Percentiles rank a stretch among this genome's conserved stretches.
phyloP scores from a whole-genome alignment of 768 basidiomycete species.

The Gymnopilus dilepis region DNA sequence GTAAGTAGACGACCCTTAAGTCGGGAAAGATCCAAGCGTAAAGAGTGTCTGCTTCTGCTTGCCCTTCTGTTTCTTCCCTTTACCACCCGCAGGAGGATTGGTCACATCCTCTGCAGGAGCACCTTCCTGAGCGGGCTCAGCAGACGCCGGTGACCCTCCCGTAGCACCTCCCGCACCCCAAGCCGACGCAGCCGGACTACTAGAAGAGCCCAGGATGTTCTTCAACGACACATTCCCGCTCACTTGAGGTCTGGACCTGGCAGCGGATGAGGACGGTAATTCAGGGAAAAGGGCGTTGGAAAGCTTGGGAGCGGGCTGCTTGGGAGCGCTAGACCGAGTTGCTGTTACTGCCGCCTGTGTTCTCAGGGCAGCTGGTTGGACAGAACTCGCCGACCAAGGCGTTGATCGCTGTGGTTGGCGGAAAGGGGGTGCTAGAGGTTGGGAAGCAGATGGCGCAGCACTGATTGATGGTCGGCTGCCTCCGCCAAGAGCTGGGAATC shows the following conservation, averaged over 20 bases:
- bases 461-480: constrained; percentile 17
- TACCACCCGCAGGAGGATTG: constrained; percentile 27
- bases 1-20: constrained; percentile 23
- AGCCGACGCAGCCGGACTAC: constrained; percentile 39
- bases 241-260: constrained; percentile 52
- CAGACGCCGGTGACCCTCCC: neutral
- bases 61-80: constrained; percentile 78
- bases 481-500: constrained; percentile 41
- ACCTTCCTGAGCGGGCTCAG: constrained; percentile 37
- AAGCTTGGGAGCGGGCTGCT: constrained; percentile 45
- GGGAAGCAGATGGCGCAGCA: constrained; percentile 12
- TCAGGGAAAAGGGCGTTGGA: constrained; percentile 71
- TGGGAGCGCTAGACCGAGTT: constrained; percentile 4
- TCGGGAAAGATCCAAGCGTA: constrained; percentile 58
- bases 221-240: constrained; percentile 70
- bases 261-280: constrained; percentile 52
- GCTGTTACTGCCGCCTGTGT: constrained; percentile 14
- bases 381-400: constrained; percentile 59
- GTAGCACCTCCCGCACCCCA: constrained; percentile 40
- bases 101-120: constrained; percentile 41
- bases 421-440: constrained; percentile 36
- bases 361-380: constrained; percentile 26
- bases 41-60: constrained; percentile 89
- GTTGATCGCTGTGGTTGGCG: constrained; percentile 58
- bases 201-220: constrained; percentile 64